phyloP scores from a whole-genome alignment of 2,329 filamentous ascomycete species.

The Cladophialophora psammophila region DNA sequence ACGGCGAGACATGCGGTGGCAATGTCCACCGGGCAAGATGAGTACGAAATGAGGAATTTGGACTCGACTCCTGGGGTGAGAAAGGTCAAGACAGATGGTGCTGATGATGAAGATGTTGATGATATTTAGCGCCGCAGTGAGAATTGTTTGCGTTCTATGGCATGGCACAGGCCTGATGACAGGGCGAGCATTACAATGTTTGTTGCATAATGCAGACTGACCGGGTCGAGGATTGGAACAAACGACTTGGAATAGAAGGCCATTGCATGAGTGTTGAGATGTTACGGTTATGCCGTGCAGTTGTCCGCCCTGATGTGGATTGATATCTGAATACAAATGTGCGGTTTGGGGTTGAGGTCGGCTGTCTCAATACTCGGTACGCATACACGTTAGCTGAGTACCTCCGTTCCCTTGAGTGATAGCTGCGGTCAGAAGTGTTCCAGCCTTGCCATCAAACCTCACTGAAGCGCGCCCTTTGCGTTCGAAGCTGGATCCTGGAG shows the following conservation, averaged over 20 bases:
- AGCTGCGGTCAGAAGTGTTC: too few species aligned
- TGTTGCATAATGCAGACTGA: conserved; percentile 4
- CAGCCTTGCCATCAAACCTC: too few species aligned
- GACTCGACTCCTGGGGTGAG: conserved; percentile 30
- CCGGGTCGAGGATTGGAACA: conserved; percentile 1
- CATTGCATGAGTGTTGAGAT: not conserved
- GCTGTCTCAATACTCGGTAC: too few species aligned
- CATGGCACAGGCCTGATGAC: not conserved
- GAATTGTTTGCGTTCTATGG: not conserved
- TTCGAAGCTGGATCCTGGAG: too few species aligned
- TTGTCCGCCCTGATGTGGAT: not conserved
- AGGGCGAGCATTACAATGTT: not conserved
- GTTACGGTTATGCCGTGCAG: not conserved
- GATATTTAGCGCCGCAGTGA: conserved; percentile 18
- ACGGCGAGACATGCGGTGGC: conserved; percentile 82
- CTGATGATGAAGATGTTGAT: conserved; percentile 33
- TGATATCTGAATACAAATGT: too few species aligned
- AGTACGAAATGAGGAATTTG: conserved; percentile 64
- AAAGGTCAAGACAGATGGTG: conserved; percentile 33
- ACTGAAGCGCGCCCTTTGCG: too few species aligned
- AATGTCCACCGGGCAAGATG: conserved; percentile 65
- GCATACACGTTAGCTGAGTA: too few species aligned
- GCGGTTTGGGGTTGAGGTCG: too few species aligned
- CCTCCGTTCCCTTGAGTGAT: too few species aligned
- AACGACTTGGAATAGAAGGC: not conserved